These are phyloP conservation scores for Myxozyma kluyveri DNA, from an alignment of 805 yeast species.

Conservation along the genomic window DNA sequence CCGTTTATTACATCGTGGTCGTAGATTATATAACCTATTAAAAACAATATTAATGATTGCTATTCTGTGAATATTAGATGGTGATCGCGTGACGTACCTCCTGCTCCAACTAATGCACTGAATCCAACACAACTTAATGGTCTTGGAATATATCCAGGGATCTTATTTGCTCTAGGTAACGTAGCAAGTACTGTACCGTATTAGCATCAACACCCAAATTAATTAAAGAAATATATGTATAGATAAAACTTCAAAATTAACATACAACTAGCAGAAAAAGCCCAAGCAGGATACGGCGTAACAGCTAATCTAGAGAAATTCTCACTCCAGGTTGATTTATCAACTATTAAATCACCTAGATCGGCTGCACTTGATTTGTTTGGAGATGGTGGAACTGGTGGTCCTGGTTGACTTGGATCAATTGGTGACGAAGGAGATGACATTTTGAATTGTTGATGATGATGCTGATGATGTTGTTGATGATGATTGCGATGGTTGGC, in stretches of 20 bases:
- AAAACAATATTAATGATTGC: too few species aligned
- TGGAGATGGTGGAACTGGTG: not conserved
- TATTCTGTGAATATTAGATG: too few species aligned
- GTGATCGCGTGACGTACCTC: slow-evolving; percentile 29
- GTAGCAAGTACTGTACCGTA: slow-evolving; percentile 28
- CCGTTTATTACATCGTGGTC: slow-evolving; percentile 80
- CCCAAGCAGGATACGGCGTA: slow-evolving; percentile 30
- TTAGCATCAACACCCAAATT: not conserved
- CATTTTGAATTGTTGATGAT: too few species aligned
- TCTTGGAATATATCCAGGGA: slow-evolving; percentile 18
- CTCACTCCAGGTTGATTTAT: slow-evolving; percentile 12
- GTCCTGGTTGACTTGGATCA: not conserved
- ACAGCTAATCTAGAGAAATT: slow-evolving; percentile 25
- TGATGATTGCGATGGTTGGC: too few species aligned
- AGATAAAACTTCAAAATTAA: too few species aligned
- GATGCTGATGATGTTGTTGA: too few species aligned
- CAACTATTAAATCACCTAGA: not conserved
- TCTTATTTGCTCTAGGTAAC: slow-evolving; percentile 15
- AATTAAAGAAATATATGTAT: not conserved
- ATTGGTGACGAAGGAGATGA: too few species aligned
- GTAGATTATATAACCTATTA: slow-evolving; percentile 50
- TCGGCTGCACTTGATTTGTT: slow-evolving; percentile 1
- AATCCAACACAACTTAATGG: slow-evolving; percentile 30
- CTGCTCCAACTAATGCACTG: slow-evolving; percentile 26
- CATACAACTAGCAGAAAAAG: slow-evolving; percentile 22